phyloP scores from a whole-genome alignment of 768 basidiomycete genomes.

The Porphyrellus cyaneotinctus region DNA sequence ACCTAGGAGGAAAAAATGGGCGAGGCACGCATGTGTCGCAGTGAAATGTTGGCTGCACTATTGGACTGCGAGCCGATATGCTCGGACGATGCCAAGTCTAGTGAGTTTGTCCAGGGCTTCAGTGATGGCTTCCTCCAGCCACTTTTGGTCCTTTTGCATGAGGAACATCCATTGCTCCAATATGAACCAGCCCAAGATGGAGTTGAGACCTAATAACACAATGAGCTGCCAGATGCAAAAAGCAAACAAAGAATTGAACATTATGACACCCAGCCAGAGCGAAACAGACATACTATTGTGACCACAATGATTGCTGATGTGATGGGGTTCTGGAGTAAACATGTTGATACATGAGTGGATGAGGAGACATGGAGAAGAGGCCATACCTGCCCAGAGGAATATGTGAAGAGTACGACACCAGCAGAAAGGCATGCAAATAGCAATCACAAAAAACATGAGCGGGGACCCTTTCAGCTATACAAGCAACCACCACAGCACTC shows the following conservation, averaged over 20 bases:
- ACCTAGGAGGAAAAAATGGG: constrained; percentile 13
- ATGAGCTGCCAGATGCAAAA: constrained; percentile 18
- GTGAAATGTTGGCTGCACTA: constrained; percentile 22
- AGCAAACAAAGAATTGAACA: neutral
- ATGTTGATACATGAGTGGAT: neutral
- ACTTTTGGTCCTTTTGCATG: constrained; percentile 42
- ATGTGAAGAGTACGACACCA: constrained; percentile 71
- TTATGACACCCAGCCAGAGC: neutral
- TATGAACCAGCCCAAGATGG: constrained; percentile 50
- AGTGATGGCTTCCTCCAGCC: constrained; percentile 40
- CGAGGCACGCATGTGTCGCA: constrained; percentile 4
- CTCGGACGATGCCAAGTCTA: constrained; percentile 21
- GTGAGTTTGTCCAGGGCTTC: constrained; percentile 22
- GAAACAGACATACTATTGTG: constrained; percentile 42
- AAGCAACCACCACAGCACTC: constrained; percentile 55
- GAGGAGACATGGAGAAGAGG: neutral
- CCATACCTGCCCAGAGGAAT: constrained; percentile 63
- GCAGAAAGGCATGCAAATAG: constrained; percentile 76
- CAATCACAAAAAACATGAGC: constrained; percentile 75
- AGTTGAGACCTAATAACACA: constrained; percentile 37
- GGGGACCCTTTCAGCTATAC: constrained; percentile 85
- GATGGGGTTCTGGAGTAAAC: constrained; percentile 41
- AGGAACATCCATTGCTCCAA: constrained; percentile 45
- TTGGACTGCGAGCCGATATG: constrained; percentile 17
- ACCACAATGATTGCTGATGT: constrained; percentile 71